Conservation (phyloP, 805 yeast species). For the Starmerella bacillaris region DNA sequence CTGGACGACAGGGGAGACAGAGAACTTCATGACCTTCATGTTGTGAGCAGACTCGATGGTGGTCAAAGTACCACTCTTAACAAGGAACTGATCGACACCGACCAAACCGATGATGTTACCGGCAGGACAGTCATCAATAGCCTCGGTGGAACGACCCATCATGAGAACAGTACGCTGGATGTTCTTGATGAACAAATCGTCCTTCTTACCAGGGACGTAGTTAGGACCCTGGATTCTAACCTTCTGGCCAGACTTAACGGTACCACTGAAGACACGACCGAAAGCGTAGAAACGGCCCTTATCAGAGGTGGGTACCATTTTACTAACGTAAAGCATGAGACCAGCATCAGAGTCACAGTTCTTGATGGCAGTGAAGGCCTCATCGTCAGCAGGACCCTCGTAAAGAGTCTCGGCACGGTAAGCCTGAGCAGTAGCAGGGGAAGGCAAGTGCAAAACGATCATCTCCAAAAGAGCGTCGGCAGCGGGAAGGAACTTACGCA, state of each 20-base stretch:
- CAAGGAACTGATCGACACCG: slow-evolving; percentile 99
- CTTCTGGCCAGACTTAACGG: slow-evolving; percentile 96
- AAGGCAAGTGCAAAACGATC: slow-evolving; percentile 96
- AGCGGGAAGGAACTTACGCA: slow-evolving; percentile 99
- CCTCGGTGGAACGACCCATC: slow-evolving; percentile 99
- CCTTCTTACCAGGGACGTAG: slow-evolving; percentile 97
- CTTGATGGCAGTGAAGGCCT: slow-evolving; percentile 77
- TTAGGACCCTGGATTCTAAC: slow-evolving; percentile 99
- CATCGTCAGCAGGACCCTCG: slow-evolving; percentile 92
- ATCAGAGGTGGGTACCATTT: slow-evolving; percentile 99
- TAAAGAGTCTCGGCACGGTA: slow-evolving; percentile 98
- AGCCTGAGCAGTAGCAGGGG: slow-evolving; percentile 97
- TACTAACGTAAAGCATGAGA: slow-evolving; percentile 97
- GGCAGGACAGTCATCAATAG: slow-evolving; percentile 98
- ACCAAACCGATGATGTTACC: slow-evolving; percentile 99
- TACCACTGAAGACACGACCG: slow-evolving; percentile 99
- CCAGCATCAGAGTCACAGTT: slow-evolving; percentile 98
- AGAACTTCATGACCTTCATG: slow-evolving; percentile 99
- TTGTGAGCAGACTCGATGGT: slow-evolving; percentile 93
- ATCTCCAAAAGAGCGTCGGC: slow-evolving; percentile 98
- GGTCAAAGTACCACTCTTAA: slow-evolving; percentile 98
- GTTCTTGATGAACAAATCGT: slow-evolving; percentile 89
- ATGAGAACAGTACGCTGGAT: slow-evolving; percentile 97
- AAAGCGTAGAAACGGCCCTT: slow-evolving; percentile 99
- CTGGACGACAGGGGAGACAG: slow-evolving; percentile 98